Evolutionary conservation across 306 rosid genomes (phyloP), one percentile per base, ranked within the genome.

Genomic region (Gillenia trifoliata): DNA sequence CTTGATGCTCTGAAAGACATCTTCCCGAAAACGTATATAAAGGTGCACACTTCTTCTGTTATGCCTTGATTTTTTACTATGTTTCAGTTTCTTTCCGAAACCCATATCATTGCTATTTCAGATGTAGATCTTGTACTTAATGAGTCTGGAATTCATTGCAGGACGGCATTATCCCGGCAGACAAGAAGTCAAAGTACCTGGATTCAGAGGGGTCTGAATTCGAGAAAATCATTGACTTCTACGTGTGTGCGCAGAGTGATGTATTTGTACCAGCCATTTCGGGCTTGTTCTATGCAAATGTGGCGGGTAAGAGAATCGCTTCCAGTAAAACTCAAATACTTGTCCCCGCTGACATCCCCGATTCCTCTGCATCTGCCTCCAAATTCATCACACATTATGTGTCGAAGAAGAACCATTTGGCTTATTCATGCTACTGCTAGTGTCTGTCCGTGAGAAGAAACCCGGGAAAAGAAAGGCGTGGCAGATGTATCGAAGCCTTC

Each of bases 231-330:
- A 89, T 95, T 0, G 99, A 95, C 81, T 95, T 85, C 78, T 89
- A 92, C 34, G 71, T 92, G 26, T 90, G 97, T 70, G 75, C 96
- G 8, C 85, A 90, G 68, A 90, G 98, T 29, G 89, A 92, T 71
- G 94, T 88, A 29, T 95, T 92, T 7, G 90, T 92, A 17, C 99
- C 99, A 23, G 98, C 99, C 43, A 89, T 95, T 84, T 95, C 97
- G 1, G 99, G 98, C 41, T 87, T 95, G 64, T 92, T 95, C 74
- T 95, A 95, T 41, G 91, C 98, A 6, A 95, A 92, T 50, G 98
- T 95, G 34, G 99, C 93, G 5, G 99, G 99, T 43, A 92, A 95
- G 81, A 92, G 99, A 82, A 90, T 95, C 50, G 92, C 86, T 25
- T 77, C 87, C 25, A 88, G 99, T 29, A 89, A 86, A 85, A 89